Conservation (phyloP, 768 basidiomycete genomes). For the Russula sp. region DNA sequence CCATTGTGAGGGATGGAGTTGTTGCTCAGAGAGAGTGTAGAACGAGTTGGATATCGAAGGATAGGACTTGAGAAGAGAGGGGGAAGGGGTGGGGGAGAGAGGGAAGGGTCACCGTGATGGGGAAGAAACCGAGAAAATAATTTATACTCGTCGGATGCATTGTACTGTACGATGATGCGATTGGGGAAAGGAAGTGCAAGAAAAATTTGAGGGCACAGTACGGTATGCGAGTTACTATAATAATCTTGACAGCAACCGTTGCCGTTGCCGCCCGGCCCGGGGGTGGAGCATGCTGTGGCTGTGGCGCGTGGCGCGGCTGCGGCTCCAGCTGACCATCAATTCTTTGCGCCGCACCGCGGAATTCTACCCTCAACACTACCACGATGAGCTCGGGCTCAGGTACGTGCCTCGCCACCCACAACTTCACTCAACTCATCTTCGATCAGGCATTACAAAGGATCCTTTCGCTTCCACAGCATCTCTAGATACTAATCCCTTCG, state of each 20-base stretch:
- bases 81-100: neutral
- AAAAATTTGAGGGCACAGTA: too few species aligned
- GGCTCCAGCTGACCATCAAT: too few species aligned
- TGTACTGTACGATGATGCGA: too few species aligned
- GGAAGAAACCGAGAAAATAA: neutral
- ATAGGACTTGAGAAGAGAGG: slow-evolving; percentile 18
- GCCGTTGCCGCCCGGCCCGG: too few species aligned
- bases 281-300: too few species aligned
- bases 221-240: too few species aligned
- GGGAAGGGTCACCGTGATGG: slow-evolving; percentile 20
- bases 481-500: slow-evolving; percentile 85
- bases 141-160: neutral
- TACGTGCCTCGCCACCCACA: slow-evolving; percentile 16
- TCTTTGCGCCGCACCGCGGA: too few species aligned
- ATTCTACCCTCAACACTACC: neutral
- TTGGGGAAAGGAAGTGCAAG: too few species aligned
- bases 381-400: slow-evolving; percentile 21
- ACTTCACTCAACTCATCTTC: slow-evolving; percentile 11
- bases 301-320: too few species aligned
- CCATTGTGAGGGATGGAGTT: slow-evolving; percentile 26
- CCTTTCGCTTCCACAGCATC: slow-evolving; percentile 83
- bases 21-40: slow-evolving; percentile 27
- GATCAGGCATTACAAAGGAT: slow-evolving; percentile 47
- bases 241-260: too few species aligned
- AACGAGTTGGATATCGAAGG: slow-evolving; percentile 16